Percentiles rank a stretch among this genome's conserved stretches.
Conservation (phyloP, 2,329 filamentous ascomycete genomes). For the Cytospora chrysosperma region DNA sequence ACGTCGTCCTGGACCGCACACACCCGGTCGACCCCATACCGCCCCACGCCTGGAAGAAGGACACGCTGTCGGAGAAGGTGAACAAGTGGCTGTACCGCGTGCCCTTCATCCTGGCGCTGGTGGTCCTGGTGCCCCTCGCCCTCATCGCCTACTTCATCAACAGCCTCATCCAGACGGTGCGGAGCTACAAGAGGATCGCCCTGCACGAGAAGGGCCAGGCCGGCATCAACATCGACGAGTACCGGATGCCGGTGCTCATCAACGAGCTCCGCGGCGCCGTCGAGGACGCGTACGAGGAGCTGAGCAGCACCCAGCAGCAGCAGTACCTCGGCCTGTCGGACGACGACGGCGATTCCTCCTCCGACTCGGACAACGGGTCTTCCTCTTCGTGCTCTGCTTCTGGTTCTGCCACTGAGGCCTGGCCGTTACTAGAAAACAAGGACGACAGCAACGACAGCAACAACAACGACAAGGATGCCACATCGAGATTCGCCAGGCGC, state of each 20-base stretch:
- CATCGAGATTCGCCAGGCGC: slow-evolving; percentile 23
- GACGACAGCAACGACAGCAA: slow-evolving; percentile 33
- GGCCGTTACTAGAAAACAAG: slow-evolving; percentile 11
- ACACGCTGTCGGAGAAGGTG: slow-evolving; percentile 26
- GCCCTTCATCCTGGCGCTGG: slow-evolving; percentile 63
- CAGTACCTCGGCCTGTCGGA: slow-evolving; percentile 63
- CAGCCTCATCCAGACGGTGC: slow-evolving; percentile 71
- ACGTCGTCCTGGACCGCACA: slow-evolving; percentile 70
- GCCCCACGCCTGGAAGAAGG: slow-evolving; percentile 27
- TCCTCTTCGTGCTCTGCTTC: not conserved
- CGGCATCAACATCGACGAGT: slow-evolving; percentile 66
- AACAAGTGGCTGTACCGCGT: slow-evolving; percentile 48
- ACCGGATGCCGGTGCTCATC: slow-evolving; percentile 73
- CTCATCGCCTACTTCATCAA: slow-evolving; percentile 72
- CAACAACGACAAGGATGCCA: slow-evolving; percentile 35
- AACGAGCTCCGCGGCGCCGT: slow-evolving; percentile 73
- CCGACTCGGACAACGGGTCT: slow-evolving; percentile 14
- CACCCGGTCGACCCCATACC: slow-evolving; percentile 57
- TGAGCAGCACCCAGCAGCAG: slow-evolving; percentile 66
- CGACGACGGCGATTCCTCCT: slow-evolving; percentile 19
- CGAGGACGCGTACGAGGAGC: slow-evolving; percentile 73
- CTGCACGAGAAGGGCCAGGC: slow-evolving; percentile 71
- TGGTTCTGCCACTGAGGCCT: slow-evolving; percentile 1
- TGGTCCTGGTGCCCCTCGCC: slow-evolving; percentile 72
- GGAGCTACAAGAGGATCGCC: slow-evolving; percentile 71